Conservation (phyloP, 2,329 filamentous ascomycete genomes). For the Hypomyces perniciosus region DNA sequence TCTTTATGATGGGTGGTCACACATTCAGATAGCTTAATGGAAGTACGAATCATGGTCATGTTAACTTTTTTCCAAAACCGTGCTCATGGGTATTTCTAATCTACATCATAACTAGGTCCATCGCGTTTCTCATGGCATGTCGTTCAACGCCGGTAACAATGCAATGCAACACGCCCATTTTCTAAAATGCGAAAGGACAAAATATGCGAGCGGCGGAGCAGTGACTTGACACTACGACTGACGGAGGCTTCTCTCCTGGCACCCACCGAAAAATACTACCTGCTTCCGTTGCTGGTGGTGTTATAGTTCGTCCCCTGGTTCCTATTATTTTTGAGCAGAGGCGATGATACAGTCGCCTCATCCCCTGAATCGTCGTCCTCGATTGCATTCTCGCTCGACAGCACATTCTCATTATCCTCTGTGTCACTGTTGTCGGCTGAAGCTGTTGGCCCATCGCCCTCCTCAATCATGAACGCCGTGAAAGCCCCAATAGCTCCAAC, state of each 20-base stretch:
- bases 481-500: constrained; percentile 61
- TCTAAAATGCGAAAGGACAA: background rate
- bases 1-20: no score
- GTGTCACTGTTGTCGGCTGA: constrained; percentile 27
- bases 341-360: constrained; percentile 12
- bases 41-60: no score
- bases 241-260: no score
- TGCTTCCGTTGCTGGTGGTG: constrained; percentile 1
- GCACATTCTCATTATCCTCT: constrained; percentile 20
- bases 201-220: constrained; percentile 1
- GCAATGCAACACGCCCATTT: background rate
- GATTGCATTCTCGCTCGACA: constrained; percentile 20
- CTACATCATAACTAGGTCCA: no score
- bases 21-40: no score
- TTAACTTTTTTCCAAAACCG: no score
- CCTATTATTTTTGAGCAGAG: constrained; percentile 14
- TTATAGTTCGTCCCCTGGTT: constrained; percentile 3
- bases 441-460: constrained; percentile 61
- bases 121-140: background rate
- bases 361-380: constrained; percentile 17
- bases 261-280: background rate
- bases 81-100: no score
- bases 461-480: constrained; percentile 66
- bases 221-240: background rate
- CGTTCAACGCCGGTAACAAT: background rate